Base-by-base conservation (phyloP, 2,329 filamentous ascomycete genomes). In the Thermoascus crustaceus region DNA sequence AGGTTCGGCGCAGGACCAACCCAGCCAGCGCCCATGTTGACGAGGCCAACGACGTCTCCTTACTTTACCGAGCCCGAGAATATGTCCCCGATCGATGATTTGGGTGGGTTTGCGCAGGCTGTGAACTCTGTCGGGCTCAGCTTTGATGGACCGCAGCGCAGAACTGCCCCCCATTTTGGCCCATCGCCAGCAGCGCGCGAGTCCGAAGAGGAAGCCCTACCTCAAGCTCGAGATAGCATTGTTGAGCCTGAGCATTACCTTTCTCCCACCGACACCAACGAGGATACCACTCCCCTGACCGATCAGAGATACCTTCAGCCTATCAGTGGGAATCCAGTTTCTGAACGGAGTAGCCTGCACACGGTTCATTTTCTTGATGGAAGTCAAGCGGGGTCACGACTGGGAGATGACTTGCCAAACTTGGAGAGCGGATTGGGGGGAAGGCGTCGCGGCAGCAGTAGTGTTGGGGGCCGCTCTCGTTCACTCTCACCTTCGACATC, bases 401-500 rank as follows among this genome's bases (percentile, higher is more conserved):
- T 78, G 21, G 76, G 75, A n/a, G 77, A 81, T 55, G 72, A 81
- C 53, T 58, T 79, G 32, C 64, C 61, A 5, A 63, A 71, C 39
- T 52, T 80, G 30, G 84, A 89, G 58, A 68, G 71, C 31, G 75
- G 73, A 4, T 58, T 69, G 37, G 63, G 66, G 29, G 59, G 67
- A 30, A 70, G 73, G 40, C 67, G 69, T 42, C 67, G 68, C 42
- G 76, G 73, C 45, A 75, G 77, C 54, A 75, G 79, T 35, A 58
- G 57, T 33, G 57, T 42, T 16, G 46, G 45, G 30, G 50, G 49
- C 20, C 49, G 61, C 31, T 58, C 63, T 34, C 66, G 72, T 29
- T 82, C 81, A 27, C 68, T 80, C 24, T 78, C 80, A 2, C 68
- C 75, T 2, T 80, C 79, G 11, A 71, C 74, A 6, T 72, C 76